Percentiles rank a stretch among this genome's conserved stretches.
These are phyloP conservation scores for Peronospora farinosa DNA, from an alignment of 352 stramenopile genomes.

Conservation along the genomic window DNA sequence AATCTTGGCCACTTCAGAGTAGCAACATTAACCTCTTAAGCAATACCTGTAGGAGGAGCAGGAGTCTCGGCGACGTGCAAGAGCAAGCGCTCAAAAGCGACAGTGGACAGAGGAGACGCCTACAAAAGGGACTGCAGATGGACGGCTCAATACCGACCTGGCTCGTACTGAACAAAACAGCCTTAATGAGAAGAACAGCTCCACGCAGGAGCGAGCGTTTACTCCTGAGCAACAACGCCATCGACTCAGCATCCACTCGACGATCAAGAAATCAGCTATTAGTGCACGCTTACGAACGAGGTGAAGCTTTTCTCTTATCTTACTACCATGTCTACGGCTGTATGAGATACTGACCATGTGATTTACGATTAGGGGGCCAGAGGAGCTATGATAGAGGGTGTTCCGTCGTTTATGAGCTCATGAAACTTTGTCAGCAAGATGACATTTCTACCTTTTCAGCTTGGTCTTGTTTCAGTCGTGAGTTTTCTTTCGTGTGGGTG, in stretches of 20 bases:
- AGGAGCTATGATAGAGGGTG: conserved; percentile 1
- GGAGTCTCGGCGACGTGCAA: conserved; percentile 12
- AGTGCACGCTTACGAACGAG: conserved; percentile 9
- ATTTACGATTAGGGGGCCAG: conserved; percentile 1
- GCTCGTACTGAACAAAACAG: background rate
- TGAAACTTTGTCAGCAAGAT: background rate
- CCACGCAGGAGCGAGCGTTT: background rate
- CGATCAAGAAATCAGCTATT: conserved; percentile 23
- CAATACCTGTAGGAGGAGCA: conserved; percentile 20
- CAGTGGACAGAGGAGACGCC: conserved; percentile 5
- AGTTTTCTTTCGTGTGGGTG: conserved; percentile 1
- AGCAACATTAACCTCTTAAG: background rate
- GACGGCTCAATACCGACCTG: background rate
- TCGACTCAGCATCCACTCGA: conserved; percentile 37
- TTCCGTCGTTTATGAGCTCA: conserved; percentile 6
- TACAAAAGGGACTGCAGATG: background rate
- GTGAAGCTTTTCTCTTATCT: conserved; percentile 4
- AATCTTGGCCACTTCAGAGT: background rate
- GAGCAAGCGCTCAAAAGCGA: conserved; percentile 15
- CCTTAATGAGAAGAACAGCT: background rate
- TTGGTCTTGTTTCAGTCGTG: conserved; percentile 8
- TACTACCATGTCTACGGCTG: background rate
- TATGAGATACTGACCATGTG: conserved; percentile 8
- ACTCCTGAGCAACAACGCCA: conserved; percentile 16
- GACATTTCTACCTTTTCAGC: background rate